Percentiles rank a stretch among this genome's conserved stretches.
Evolutionary conservation across 1,139 yeast species (phyloP).

Genomic region (Blastobotrys illinoisensis): DNA sequence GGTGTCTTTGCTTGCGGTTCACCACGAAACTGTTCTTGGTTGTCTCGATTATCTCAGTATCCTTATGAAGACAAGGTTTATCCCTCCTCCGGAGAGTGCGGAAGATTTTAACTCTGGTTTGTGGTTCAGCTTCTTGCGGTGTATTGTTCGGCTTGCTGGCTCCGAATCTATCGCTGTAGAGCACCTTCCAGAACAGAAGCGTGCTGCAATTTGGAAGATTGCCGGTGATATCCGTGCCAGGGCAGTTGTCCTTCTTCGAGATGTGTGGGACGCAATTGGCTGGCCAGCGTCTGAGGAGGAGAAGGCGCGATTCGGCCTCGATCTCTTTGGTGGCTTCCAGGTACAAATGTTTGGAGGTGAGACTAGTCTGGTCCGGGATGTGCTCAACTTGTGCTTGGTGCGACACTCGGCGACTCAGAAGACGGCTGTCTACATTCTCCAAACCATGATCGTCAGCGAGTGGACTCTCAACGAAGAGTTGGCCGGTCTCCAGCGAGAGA

Average conservation of each 20-base stretch:
- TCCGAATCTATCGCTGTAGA: conserved; percentile 31
- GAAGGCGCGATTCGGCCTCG: conserved; percentile 53
- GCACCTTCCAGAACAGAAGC: conserved; percentile 54
- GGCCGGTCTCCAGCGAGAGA: conserved; percentile 56
- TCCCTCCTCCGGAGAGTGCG: conserved; percentile 52
- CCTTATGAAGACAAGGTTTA: conserved; percentile 33
- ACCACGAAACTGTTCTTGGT: conserved; percentile 52
- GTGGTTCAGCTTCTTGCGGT: conserved; percentile 49
- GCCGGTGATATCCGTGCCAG: conserved; percentile 61
- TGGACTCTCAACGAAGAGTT: conserved; percentile 55
- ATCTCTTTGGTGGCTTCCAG: conserved; percentile 67
- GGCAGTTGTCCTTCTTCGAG: conserved; percentile 50
- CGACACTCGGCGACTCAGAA: conserved; percentile 57
- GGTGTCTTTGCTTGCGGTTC: conserved; percentile 31
- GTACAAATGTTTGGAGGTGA: conserved; percentile 56
- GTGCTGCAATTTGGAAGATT: conserved; percentile 62
- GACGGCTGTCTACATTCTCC: conserved; percentile 62
- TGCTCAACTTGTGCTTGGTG: conserved; percentile 66
- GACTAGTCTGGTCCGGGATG: conserved; percentile 57
- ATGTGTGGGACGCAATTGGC: conserved; percentile 71
- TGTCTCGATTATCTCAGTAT: conserved; percentile 52
- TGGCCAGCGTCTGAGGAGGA: conserved; percentile 62
- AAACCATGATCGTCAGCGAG: conserved; percentile 68
- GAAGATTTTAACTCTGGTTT: conserved; percentile 55
- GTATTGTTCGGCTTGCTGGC: conserved; percentile 52